Percentiles rank a stretch among this genome's conserved stretches.
These are phyloP conservation scores for Lotmaria passim DNA, from an alignment of 208 protist genomes.

Conservation along the genomic window DNA sequence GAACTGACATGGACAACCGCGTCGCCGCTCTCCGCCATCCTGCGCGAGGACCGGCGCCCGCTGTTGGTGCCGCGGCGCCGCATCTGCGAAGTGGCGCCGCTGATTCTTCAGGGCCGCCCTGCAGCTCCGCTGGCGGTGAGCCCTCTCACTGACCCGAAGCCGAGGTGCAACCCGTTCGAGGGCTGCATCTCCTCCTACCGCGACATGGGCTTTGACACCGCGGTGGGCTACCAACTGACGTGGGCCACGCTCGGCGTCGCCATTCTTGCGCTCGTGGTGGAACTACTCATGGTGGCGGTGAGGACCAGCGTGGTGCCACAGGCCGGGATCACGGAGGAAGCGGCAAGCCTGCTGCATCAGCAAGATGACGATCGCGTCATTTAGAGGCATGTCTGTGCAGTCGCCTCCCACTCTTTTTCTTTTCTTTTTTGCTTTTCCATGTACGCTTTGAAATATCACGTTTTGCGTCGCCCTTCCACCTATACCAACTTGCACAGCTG, in stretches of 20 bases:
- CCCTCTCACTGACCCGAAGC: neutral
- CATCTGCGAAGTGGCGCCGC: neutral
- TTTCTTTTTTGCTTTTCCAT: neutral
- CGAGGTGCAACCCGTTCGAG: slow-evolving; percentile 32
- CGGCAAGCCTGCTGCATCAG: slow-evolving; percentile 30
- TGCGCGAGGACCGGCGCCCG: neutral
- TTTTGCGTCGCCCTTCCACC: neutral
- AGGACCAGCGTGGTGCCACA: slow-evolving; percentile 6
- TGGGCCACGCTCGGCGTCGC: slow-evolving; percentile 7
- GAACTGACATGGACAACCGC: neutral
- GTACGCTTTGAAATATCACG: neutral
- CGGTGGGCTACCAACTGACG: slow-evolving; percentile 3
- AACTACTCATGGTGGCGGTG: slow-evolving; percentile 18
- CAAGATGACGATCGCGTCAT: slow-evolving; percentile 17
- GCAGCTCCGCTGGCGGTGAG: neutral
- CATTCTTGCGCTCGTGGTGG: neutral
- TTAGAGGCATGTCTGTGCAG: neutral
- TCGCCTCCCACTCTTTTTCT: neutral
- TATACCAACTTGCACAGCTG: too few species aligned
- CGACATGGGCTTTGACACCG: slow-evolving; percentile 38
- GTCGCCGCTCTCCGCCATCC: too few species aligned
- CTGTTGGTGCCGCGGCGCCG: neutral
- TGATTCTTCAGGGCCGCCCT: neutral
- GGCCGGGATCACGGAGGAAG: slow-evolving; percentile 41
- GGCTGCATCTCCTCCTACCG: slow-evolving; percentile 39